A percentile compares a stretch with the other conserved stretches of the same genome.
phyloP scores from a whole-genome alignment of 164 flowering plant genomes.

The Santalum album region DNA sequence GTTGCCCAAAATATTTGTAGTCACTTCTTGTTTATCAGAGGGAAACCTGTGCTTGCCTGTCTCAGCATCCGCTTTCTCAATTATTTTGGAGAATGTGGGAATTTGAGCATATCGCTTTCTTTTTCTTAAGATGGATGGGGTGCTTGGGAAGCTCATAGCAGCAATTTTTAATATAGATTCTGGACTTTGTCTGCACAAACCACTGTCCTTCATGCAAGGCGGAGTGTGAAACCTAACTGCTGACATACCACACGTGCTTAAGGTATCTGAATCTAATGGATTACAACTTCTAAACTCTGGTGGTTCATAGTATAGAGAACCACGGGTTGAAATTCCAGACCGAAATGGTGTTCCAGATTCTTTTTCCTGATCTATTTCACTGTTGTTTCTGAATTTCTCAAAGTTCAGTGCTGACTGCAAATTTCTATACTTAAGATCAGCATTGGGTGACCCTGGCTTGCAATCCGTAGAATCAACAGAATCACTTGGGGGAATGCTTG shows the following conservation, averaged over 20 bases:
- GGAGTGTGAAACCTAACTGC: conserved; percentile 59
- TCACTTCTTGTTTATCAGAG: conserved; percentile 19
- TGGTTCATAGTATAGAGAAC: conserved; percentile 46
- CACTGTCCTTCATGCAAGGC: conserved; percentile 37
- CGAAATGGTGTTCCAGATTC: conserved; percentile 20
- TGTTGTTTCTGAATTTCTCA: conserved; percentile 17
- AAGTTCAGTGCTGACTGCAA: conserved; percentile 17
- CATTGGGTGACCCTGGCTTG: conserved; percentile 19
- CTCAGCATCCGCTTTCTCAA: conserved; percentile 12
- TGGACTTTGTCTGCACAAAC: conserved; percentile 32
- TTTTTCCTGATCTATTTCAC: conserved; percentile 20
- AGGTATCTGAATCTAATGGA: conserved; percentile 25
- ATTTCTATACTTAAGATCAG: conserved; percentile 20
- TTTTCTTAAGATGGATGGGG: conserved; percentile 84
- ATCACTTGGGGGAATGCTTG: conserved; percentile 20
- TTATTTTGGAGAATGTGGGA: conserved; percentile 12
- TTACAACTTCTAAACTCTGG: conserved; percentile 25
- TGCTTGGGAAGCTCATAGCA: conserved; percentile 68
- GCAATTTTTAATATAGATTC: conserved; percentile 72
- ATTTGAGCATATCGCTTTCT: conserved; percentile 39
- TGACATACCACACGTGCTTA: conserved; percentile 25
- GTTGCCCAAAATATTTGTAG: conserved; percentile 15
- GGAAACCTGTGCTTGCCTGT: conserved; percentile 10
- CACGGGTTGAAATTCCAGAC: conserved; percentile 31
- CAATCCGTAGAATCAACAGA: conserved; percentile 35